phyloP scores from a whole-genome alignment of 2,329 filamentous ascomycete species.

The Epichloe amarillans region DNA sequence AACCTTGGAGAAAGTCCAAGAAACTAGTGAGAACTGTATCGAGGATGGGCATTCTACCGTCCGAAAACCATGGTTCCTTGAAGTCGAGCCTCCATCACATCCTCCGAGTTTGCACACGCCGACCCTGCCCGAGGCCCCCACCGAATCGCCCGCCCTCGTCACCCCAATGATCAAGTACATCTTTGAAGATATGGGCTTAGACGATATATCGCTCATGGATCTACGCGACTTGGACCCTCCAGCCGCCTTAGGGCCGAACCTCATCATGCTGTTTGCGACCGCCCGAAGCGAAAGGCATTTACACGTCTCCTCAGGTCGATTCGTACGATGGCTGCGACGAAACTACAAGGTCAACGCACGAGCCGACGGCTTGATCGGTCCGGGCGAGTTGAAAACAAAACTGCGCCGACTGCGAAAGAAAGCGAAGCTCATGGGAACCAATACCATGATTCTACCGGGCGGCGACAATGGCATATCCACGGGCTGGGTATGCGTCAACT shows the following conservation, averaged over 20 bases:
- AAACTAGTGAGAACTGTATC: conserved; percentile 12
- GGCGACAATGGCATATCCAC: conserved; percentile 79
- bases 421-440: conserved; percentile 65
- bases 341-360: conserved; percentile 59
- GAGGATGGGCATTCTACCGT: not conserved
- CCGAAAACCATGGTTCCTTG: conserved; percentile 69
- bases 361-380: conserved; percentile 78
- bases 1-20: conserved; percentile 12
- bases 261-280: conserved; percentile 87
- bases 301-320: conserved; percentile 78
- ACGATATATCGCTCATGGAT: conserved; percentile 69
- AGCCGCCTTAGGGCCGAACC: conserved; percentile 71
- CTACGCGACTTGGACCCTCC: conserved; percentile 74
- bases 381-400: conserved; percentile 84
- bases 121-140: conserved; percentile 43
- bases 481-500: conserved; percentile 92
- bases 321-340: conserved; percentile 72
- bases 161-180: conserved; percentile 61
- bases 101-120: conserved; percentile 33
- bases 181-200: conserved; percentile 74
- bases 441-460: conserved; percentile 48
- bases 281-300: conserved; percentile 87
- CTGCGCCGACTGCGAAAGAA: conserved; percentile 67
- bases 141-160: conserved; percentile 57
- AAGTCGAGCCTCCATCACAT: conserved; percentile 49